A percentile compares a stretch with the other conserved stretches of the same genome.
phyloP scores from a whole-genome alignment of 2,329 filamentous ascomycete species.

The Xylariaceae sp. region DNA sequence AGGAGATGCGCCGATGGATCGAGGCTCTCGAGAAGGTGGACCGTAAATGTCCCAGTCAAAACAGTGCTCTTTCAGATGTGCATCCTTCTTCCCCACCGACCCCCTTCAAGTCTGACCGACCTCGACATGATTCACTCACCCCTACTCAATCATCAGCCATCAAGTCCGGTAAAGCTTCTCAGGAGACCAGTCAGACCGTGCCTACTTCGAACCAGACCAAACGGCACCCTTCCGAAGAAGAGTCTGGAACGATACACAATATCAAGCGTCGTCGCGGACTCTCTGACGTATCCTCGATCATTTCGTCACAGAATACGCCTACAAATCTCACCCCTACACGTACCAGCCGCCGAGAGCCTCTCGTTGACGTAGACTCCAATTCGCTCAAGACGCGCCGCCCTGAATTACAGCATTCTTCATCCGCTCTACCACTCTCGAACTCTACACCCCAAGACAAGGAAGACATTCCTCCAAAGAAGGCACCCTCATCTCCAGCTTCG shows the following conservation, averaged over 20 bases:
- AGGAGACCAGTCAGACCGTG: neutral
- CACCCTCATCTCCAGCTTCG: constrained; percentile 5
- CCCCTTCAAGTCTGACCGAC: constrained; percentile 1
- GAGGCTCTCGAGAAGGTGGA: constrained; percentile 54
- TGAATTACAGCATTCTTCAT: neutral
- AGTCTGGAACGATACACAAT: neutral
- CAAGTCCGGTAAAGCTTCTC: neutral
- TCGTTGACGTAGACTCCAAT: constrained; percentile 14
- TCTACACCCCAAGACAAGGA: neutral
- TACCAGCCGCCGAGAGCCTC: constrained; percentile 12
- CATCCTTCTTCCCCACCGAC: constrained; percentile 16
- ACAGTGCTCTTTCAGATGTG: constrained; percentile 34
- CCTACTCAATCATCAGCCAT: constrained; percentile 12
- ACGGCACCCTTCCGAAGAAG: constrained; percentile 5
- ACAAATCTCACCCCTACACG: neutral
- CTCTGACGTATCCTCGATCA: neutral
- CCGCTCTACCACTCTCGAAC: neutral
- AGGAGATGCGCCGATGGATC: constrained; percentile 59
- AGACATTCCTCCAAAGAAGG: neutral
- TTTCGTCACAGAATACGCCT: constrained; percentile 4
- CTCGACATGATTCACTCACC: neutral
- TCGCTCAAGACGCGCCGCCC: constrained; percentile 1
- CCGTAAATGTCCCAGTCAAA: constrained; percentile 42
- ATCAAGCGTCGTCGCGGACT: constrained; percentile 7
- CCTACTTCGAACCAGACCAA: constrained; percentile 5